Evolutionary conservation across 768 basidiomycete genomes (phyloP).

Genomic region (Boletus subparvulus): DNA sequence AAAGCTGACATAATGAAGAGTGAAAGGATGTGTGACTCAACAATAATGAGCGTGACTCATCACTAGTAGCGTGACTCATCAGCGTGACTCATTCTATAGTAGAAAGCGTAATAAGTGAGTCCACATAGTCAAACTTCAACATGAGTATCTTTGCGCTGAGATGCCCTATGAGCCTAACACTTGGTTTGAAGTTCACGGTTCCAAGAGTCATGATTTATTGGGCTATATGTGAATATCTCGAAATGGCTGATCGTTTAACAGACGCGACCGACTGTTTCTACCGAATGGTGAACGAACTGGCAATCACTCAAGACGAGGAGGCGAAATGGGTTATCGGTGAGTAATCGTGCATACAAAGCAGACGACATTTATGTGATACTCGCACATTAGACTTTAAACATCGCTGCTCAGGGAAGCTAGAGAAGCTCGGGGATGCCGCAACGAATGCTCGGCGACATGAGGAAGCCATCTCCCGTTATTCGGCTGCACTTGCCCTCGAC

Average conservation of each 20-base stretch:
- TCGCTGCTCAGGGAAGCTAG: neutral
- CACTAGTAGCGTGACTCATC: too few relatives aligned
- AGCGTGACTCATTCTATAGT: too few relatives aligned
- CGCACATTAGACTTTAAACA: neutral
- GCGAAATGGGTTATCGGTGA: too few relatives aligned
- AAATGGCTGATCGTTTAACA: neutral
- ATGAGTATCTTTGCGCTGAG: neutral
- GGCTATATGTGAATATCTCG: neutral
- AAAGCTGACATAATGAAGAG: too few relatives aligned
- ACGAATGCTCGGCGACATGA: neutral
- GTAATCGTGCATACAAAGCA: too few relatives aligned
- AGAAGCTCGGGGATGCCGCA: neutral
- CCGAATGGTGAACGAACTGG: too few relatives aligned
- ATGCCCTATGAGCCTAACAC: neutral
- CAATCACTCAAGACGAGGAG: too few relatives aligned
- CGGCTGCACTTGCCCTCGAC: neutral
- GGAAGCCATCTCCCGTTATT: neutral
- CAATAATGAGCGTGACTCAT: too few relatives aligned
- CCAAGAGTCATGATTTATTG: neutral
- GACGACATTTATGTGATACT: neutral
- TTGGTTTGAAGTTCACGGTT: neutral
- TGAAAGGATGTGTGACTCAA: too few relatives aligned
- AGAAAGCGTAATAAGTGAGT: too few relatives aligned
- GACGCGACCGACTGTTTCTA: neutral
- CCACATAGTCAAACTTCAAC: too few relatives aligned